These are phyloP conservation scores for Maudiozyma humilis DNA, from an alignment of 1,139 yeast genomes.

Conservation along the genomic window DNA sequence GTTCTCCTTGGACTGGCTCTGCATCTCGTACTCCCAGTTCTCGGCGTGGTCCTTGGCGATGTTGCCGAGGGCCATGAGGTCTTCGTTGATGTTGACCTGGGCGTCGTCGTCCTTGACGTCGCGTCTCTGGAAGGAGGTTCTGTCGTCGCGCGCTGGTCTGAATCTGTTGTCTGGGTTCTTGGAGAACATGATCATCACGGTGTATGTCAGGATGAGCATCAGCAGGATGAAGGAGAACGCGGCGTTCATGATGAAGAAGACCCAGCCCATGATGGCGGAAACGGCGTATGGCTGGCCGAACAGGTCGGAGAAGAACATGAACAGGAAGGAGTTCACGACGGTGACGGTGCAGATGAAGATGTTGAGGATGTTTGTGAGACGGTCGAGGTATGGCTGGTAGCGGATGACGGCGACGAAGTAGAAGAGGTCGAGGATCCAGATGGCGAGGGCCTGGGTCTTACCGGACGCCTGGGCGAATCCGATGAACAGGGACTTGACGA, in stretches of 20 bases:
- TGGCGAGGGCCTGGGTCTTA: conserved; percentile 55
- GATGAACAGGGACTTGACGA: conserved; percentile 55
- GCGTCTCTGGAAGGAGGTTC: conserved; percentile 69
- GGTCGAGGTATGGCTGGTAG: conserved; percentile 60
- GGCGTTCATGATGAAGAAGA: conserved; percentile 69
- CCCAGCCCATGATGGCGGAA: conserved; percentile 71
- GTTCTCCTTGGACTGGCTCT: conserved; percentile 34
- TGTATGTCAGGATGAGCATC: conserved; percentile 51
- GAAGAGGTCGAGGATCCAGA: conserved; percentile 57
- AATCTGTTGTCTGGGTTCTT: conserved; percentile 79
- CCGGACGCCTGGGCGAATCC: conserved; percentile 65
- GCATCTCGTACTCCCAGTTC: conserved; percentile 55
- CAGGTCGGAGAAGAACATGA: conserved; percentile 63
- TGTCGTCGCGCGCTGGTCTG: conserved; percentile 75
- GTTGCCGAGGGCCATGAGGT: conserved; percentile 32
- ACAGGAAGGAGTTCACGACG: conserved; percentile 62
- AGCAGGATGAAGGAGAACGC: conserved; percentile 62
- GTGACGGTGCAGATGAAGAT: conserved; percentile 57
- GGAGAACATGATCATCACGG: conserved; percentile 48
- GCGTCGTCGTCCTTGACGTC: conserved; percentile 35
- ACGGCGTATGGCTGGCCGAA: conserved; percentile 63
- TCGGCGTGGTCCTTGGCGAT: conserved; percentile 66
- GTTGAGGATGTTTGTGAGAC: conserved; percentile 60
- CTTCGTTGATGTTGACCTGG: conserved; percentile 40
- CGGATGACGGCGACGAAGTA: conserved; percentile 51